These are phyloP conservation scores for Penicillium lagena DNA, from an alignment of 495 filamentous ascomycete species.

Conservation along the genomic window DNA sequence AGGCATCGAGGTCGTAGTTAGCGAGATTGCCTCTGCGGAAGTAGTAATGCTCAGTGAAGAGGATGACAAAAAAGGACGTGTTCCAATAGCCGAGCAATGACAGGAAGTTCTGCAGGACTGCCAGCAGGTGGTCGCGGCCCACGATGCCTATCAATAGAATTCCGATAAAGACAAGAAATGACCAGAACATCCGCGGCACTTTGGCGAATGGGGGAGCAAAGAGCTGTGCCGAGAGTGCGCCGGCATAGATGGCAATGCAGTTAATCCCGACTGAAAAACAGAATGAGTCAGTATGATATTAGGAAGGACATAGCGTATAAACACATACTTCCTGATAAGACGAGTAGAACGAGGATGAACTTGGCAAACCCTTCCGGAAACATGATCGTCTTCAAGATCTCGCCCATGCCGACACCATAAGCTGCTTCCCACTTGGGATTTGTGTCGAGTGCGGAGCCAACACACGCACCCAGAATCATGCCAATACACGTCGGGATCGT, in stretches of 20 bases:
- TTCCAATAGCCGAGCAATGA: constrained; percentile 55
- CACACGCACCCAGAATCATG: constrained; percentile 47
- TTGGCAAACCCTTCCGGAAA: constrained; percentile 54
- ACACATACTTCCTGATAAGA: constrained; percentile 38
- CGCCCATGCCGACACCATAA: constrained; percentile 51
- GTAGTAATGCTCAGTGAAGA: constrained; percentile 53
- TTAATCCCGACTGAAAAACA: constrained; percentile 23
- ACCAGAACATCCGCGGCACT: constrained; percentile 38
- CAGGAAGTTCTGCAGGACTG: constrained; percentile 48
- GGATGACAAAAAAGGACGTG: constrained; percentile 49
- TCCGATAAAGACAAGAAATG: constrained; percentile 29
- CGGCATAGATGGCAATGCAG: constrained; percentile 37
- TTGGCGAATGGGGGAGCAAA: constrained; percentile 32
- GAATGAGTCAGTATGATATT: not conserved
- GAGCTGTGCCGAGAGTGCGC: constrained; percentile 34
- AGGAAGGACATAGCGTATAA: not conserved
- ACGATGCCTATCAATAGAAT: constrained; percentile 35
- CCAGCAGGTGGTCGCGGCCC: constrained; percentile 30
- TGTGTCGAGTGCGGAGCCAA: constrained; percentile 44
- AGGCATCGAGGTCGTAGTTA: constrained; percentile 33
- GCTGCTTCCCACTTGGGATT: constrained; percentile 40
- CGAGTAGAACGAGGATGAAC: constrained; percentile 49
- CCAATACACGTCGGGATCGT: constrained; percentile 51
- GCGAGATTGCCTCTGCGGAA: constrained; percentile 47
- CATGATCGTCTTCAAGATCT: constrained; percentile 47